Percentiles rank a stretch among this genome's conserved stretches.
Conservation (phyloP, 257 asterid species). For the Jaltomata sinuosa region DNA sequence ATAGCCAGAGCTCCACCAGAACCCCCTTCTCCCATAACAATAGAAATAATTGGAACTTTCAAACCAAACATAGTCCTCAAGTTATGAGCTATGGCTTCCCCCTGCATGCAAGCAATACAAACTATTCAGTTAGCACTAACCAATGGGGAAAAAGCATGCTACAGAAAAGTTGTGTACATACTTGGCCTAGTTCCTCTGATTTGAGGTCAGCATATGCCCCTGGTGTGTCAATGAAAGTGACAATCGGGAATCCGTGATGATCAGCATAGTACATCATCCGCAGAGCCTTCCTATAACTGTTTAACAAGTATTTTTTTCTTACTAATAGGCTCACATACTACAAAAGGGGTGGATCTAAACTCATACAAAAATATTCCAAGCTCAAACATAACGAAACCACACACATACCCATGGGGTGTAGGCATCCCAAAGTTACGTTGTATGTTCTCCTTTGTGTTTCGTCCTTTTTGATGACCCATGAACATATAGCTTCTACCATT, state of each 20-base stretch:
- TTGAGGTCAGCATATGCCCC: conserved; percentile 92
- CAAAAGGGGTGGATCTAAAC: not conserved
- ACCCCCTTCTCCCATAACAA: conserved; percentile 98
- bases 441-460: conserved; percentile 85
- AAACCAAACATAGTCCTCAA: conserved; percentile 97
- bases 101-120: conserved; percentile 37
- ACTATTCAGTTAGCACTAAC: not conserved
- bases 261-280: conserved; percentile 93
- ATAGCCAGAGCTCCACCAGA: conserved; percentile 99
- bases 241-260: conserved; percentile 83
- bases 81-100: conserved; percentile 95
- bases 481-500: conserved; percentile 79
- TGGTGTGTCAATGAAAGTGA: conserved; percentile 88
- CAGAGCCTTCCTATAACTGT: conserved; percentile 84
- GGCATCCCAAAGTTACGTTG: conserved; percentile 96
- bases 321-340: not conserved
- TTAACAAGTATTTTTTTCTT: conserved; percentile 3
- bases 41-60: conserved; percentile 83
- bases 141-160: not conserved
- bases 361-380: not conserved
- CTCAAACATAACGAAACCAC: not conserved
- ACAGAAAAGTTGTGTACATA: conserved; percentile 18
- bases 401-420: conserved; percentile 86
- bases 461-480: conserved; percentile 91
- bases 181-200: conserved; percentile 84